These are phyloP conservation scores for Teunomyces funiuensis DNA, from an alignment of 805 yeast genomes.

Conservation along the genomic window DNA sequence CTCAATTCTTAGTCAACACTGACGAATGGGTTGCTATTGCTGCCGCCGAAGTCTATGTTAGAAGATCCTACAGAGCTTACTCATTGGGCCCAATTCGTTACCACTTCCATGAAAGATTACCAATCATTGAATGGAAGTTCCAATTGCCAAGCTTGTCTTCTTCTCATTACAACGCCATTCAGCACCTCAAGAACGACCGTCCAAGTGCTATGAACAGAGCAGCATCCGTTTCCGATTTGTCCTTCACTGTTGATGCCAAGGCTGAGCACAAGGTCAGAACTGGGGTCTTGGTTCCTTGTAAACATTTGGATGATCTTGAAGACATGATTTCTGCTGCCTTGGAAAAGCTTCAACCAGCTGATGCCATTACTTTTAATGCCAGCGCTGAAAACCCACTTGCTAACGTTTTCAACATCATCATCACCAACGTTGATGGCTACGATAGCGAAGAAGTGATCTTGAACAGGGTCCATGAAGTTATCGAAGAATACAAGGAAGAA, in stretches of 20 bases:
- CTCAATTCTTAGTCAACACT: conserved; percentile 80
- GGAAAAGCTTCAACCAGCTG: conserved; percentile 59
- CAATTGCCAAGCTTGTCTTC: conserved; percentile 71
- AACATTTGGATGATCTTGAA: conserved; percentile 87
- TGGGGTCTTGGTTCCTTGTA: conserved; percentile 79
- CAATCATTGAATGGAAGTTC: conserved; percentile 86
- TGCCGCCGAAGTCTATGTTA: conserved; percentile 93
- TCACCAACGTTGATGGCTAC: conserved; percentile 73
- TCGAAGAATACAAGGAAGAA: conserved; percentile 69
- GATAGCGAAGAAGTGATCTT: conserved; percentile 68
- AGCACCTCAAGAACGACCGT: conserved; percentile 46
- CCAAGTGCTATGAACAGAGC: conserved; percentile 66
- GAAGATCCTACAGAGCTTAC: conserved; percentile 97
- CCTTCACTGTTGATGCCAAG: conserved; percentile 71
- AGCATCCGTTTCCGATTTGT: conserved; percentile 88
- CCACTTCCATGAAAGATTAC: conserved; percentile 52
- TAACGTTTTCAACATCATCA: conserved; percentile 81
- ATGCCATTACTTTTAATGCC: conserved; percentile 36
- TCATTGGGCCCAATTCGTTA: conserved; percentile 76
- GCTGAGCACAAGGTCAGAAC: conserved; percentile 74
- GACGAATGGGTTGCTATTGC: conserved; percentile 93
- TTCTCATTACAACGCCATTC: conserved; percentile 74
- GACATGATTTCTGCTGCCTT: conserved; percentile 76
- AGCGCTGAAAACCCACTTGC: conserved; percentile 38
- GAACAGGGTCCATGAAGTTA: conserved; percentile 58